A percentile compares a stretch with the other conserved stretches of the same genome.
These are phyloP conservation scores for Adansonia rubrostipa DNA, from an alignment of 441 rosid species.

Conservation along the genomic window DNA sequence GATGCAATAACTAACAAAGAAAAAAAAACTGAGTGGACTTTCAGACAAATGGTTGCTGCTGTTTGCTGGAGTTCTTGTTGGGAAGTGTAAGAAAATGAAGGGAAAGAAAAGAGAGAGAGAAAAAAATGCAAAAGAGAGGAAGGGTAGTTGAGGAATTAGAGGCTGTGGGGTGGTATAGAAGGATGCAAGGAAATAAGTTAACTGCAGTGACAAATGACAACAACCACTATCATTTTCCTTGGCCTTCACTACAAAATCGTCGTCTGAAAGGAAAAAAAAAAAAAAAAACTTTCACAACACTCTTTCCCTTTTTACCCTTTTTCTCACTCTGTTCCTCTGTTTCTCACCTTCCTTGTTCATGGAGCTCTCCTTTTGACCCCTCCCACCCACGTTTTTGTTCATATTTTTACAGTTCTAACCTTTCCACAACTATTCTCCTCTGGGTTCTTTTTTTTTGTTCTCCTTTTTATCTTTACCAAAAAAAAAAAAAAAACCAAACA, in stretches of 20 bases:
- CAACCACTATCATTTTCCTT: slow-evolving; percentile 71
- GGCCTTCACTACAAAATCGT: slow-evolving; percentile 52
- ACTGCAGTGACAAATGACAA: slow-evolving; percentile 59
- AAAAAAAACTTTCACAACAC: slow-evolving; percentile 48
- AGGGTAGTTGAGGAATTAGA: slow-evolving; percentile 60
- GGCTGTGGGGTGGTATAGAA: slow-evolving; percentile 24
- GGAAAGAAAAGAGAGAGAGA: slow-evolving; percentile 16
- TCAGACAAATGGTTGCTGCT: slow-evolving; percentile 38
- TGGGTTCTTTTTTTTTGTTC: background rate
- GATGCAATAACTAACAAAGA: slow-evolving; percentile 40
- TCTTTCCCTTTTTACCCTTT: slow-evolving; percentile 62
- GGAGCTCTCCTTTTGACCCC: background rate
- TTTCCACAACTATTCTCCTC: background rate
- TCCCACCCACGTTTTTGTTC: background rate
- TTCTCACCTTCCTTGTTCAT: slow-evolving; percentile 3
- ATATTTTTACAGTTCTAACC: slow-evolving; percentile 34
- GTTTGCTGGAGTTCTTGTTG: slow-evolving; percentile 16
- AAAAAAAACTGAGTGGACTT: slow-evolving; percentile 22
- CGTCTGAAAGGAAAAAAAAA: background rate
- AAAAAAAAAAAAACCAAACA: background rate
- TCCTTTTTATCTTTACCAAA: background rate
- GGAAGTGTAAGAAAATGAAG: slow-evolving; percentile 25
- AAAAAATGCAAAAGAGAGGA: slow-evolving; percentile 18
- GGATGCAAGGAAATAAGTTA: slow-evolving; percentile 25
- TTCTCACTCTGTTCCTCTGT: slow-evolving; percentile 13